Evolutionary conservation across 345 rosid genomes (phyloP).

Genomic region (Geranium rotundifolium): DNA sequence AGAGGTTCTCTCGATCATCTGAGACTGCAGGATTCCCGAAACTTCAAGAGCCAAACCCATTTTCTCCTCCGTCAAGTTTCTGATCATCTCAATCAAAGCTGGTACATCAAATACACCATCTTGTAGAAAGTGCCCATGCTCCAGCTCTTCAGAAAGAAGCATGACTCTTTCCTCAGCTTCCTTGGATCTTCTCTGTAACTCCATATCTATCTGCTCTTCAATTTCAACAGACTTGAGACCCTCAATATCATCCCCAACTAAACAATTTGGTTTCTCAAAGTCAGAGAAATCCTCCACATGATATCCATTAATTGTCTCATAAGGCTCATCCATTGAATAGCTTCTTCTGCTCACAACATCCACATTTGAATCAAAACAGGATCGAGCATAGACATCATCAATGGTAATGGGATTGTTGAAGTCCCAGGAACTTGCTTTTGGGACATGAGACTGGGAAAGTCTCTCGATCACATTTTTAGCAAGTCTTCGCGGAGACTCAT

Average conservation of each 20-base stretch:
- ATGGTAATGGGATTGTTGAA: conserved; percentile 54
- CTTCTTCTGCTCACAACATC: conserved; percentile 31
- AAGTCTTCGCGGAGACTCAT: conserved; percentile 65
- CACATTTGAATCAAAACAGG: conserved; percentile 31
- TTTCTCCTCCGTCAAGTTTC: conserved; percentile 54
- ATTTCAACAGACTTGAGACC: conserved; percentile 19
- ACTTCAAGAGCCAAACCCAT: conserved; percentile 66
- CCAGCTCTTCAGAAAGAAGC: conserved; percentile 56
- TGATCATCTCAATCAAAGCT: conserved; percentile 43
- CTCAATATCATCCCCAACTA: conserved; percentile 17
- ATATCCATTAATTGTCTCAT: conserved; percentile 23
- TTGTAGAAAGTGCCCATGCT: conserved; percentile 44
- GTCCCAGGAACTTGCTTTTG: conserved; percentile 38
- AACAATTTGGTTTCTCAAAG: conserved; percentile 20
- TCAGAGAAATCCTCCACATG: conserved; percentile 24
- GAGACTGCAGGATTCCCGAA: conserved; percentile 47
- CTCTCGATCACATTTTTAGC: conserved; percentile 86
- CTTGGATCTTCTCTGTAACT: conserved; percentile 44
- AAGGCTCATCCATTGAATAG: conserved; percentile 32
- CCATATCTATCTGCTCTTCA: conserved; percentile 42
- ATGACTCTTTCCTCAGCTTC: conserved; percentile 68
- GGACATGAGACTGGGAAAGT: conserved; percentile 46
- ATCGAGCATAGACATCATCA: conserved; percentile 63
- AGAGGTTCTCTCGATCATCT: conserved; percentile 53
- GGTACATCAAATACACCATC: conserved; percentile 52